Evolutionary conservation across 75 land plant genomes (phyloP), one percentile per base, ranked within the genome.

Genomic region (Ceratopteris richardii): DNA sequence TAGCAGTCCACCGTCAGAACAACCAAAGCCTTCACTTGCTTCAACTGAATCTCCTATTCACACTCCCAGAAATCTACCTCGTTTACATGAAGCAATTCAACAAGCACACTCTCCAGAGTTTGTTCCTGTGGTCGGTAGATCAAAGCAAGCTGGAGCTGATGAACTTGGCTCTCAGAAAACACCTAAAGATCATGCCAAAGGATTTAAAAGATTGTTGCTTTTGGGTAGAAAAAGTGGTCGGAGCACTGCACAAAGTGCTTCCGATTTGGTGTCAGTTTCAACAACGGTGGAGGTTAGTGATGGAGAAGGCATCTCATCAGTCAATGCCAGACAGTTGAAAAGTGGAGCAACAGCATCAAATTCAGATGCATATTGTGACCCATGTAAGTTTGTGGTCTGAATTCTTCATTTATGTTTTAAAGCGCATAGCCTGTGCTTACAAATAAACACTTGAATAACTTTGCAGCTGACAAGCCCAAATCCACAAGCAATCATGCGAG

Each of bases 101-200:
- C 54, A 52, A 24, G 54, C 54, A 26, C 29, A 52, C 25, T 52
- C 54, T 24, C 29, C 54, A 22, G 54, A 52, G 23, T 9, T 13
- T 3, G 14, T 11, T 28, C 29, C 54, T 24, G 50, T 5, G 12
- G 14, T 46, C 3, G 4, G 3, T 13, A 52, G 29, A 26, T 26
- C 54, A 26, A 52, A 52, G 54, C 22, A 21, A 52, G 6, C 28
- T 18, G 28, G 54, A 4, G 50, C 4, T 14, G 50, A 21, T n/a
- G 50, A 46, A 3, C 22, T 5, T 18, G 54, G 16, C 9, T 26
- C 29, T 26, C 54, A 22, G 27, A 52, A 77, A 26, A 80, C 77
- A 69, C 37, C 76, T 64, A 88, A 80, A 52, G 86, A 82, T n/a
- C 61, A 71, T 59, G 56, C 85, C n/a, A 88, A 82, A 69, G 86